Percentiles rank a stretch among this genome's conserved stretches.
Conservation (phyloP, 2,329 filamentous ascomycete species). For the Macrophomina phaseolina region DNA sequence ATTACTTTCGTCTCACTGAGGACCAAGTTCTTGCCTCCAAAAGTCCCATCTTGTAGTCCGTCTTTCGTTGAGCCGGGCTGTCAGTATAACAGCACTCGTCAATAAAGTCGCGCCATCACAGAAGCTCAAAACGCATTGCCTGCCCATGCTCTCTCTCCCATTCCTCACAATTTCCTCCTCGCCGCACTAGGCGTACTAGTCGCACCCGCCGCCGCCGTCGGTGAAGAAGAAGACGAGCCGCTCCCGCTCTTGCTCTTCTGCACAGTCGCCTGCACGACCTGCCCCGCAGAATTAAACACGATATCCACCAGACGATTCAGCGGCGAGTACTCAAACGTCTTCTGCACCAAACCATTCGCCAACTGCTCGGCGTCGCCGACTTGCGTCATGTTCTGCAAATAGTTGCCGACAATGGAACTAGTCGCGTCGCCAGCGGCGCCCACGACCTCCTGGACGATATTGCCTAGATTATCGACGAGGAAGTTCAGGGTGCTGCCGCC, state of each 20-base stretch:
- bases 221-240: conserved; percentile 24
- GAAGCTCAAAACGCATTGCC: background rate
- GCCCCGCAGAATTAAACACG: conserved; percentile 60
- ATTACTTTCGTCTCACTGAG: no score
- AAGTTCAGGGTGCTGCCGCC: conserved; percentile 61
- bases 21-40: no score
- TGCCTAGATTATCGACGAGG: conserved; percentile 66
- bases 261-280: conserved; percentile 59
- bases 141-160: background rate
- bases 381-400: conserved; percentile 63
- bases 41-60: no score
- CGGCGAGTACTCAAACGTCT: conserved; percentile 59
- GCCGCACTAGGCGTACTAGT: conserved; percentile 32
- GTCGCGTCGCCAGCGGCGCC: conserved; percentile 53
- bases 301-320: conserved; percentile 61
- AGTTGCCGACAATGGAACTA: conserved; percentile 64
- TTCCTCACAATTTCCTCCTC: background rate
- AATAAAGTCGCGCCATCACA: background rate
- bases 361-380: conserved; percentile 47
- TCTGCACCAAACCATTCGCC: conserved; percentile 52
- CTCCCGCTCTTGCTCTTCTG: conserved; percentile 38
- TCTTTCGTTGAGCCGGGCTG: no score
- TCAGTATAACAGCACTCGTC: no score
- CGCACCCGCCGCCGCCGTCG: conserved; percentile 36
- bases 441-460: conserved; percentile 65